Conservation (phyloP, 331 rosid genomes). For the Stylosanthes scabra region DNA sequence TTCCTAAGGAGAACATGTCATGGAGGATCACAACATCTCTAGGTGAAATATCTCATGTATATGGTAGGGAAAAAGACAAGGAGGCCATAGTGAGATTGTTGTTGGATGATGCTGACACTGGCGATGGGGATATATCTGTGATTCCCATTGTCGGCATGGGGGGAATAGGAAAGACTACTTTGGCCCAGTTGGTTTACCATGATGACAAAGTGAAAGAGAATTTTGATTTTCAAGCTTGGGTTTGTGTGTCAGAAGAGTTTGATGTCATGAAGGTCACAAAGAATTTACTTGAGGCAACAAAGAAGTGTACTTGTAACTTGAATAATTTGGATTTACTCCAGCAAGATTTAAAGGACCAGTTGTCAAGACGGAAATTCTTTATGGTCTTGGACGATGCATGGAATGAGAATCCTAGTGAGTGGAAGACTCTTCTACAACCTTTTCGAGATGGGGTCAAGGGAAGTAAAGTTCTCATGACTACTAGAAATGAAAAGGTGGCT, state of each 20-base stretch:
- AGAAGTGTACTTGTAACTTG: not conserved
- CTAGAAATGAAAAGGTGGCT: not conserved
- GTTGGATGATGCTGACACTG: not conserved
- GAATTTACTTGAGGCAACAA: not conserved
- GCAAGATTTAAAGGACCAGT: not conserved
- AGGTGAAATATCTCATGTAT: slow-evolving; percentile 5
- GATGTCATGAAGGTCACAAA: not conserved
- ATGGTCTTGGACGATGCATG: not conserved
- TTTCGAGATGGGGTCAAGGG: not conserved
- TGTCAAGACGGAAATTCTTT: not conserved
- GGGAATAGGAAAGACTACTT: not conserved
- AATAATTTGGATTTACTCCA: not conserved
- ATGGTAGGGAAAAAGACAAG: slow-evolving; percentile 36
- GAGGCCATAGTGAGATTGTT: not conserved
- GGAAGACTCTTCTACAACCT: not conserved
- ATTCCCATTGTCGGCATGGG: slow-evolving; percentile 30
- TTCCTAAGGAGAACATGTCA: not conserved
- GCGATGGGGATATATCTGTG: slow-evolving; percentile 6
- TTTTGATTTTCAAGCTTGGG: not conserved
- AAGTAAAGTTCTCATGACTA: not conserved
- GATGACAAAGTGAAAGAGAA: not conserved
- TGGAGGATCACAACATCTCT: slow-evolving; percentile 33
- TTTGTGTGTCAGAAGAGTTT: not conserved
- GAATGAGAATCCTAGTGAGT: not conserved
- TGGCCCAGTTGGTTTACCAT: not conserved